A percentile compares a stretch with the other conserved stretches of the same genome.
Conservation (phyloP, 768 basidiomycete species). For the Suillus subalutaceus region DNA sequence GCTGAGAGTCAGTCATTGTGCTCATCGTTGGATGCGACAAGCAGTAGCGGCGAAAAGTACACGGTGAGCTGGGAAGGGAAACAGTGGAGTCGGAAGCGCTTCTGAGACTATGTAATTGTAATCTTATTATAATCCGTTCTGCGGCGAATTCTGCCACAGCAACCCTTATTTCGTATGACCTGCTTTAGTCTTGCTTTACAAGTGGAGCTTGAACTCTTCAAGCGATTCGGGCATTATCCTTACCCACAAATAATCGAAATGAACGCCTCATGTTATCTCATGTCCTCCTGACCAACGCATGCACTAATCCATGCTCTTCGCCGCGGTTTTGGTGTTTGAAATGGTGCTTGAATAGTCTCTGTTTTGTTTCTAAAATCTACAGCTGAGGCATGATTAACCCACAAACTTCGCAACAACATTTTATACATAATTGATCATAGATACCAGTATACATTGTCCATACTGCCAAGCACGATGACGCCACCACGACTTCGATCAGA, state of each 20-base stretch:
- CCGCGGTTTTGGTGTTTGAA: conserved; percentile 1
- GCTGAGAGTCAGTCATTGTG: conserved; percentile 28
- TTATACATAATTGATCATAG: neutral
- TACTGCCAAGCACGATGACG: neutral
- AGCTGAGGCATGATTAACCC: neutral
- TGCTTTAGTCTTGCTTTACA: neutral
- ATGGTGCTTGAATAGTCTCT: neutral
- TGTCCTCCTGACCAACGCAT: conserved; percentile 10
- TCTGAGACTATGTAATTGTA: conserved; percentile 7
- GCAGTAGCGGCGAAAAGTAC: conserved; percentile 7
- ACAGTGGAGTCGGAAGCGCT: conserved; percentile 5
- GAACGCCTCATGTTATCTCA: conserved; percentile 2
- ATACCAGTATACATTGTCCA: neutral
- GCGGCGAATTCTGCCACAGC: conserved; percentile 5
- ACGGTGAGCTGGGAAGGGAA: neutral
- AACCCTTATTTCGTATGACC: conserved; percentile 5
- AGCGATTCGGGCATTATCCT: neutral
- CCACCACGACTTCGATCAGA: conserved; percentile 37
- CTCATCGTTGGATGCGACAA: conserved; percentile 36
- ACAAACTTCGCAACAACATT: neutral
- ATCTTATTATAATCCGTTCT: conserved; percentile 13
- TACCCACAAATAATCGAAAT: neutral
- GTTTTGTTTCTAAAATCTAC: neutral
- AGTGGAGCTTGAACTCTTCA: conserved; percentile 9
- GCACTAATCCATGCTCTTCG: neutral